A percentile compares a stretch with the other conserved stretches of the same genome.
Evolutionary conservation across 179 eudicot species (phyloP).

Genomic region (Gypsophila paniculata): DNA sequence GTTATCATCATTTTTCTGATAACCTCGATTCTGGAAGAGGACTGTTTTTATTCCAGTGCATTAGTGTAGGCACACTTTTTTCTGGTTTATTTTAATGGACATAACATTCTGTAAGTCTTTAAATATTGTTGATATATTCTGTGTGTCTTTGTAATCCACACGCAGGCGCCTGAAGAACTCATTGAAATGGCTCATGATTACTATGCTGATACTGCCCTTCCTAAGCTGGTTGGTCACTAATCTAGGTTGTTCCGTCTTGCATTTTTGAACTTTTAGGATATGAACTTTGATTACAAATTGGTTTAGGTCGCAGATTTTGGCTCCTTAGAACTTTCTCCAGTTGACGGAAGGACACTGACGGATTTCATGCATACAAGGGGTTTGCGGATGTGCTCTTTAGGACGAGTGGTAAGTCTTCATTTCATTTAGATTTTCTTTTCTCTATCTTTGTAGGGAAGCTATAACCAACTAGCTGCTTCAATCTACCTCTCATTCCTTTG

Average conservation of each 20-base stretch:
- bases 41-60: neutral
- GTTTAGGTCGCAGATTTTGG: constrained; percentile 87
- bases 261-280: constrained; percentile 9
- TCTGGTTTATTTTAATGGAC: neutral
- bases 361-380: constrained; percentile 99
- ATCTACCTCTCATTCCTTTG: constrained; percentile 4
- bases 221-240: constrained; percentile 62
- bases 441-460: neutral
- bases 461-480: neutral
- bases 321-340: constrained; percentile 98
- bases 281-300: constrained; percentile 6
- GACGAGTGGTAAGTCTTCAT: constrained; percentile 64
- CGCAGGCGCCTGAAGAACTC: constrained; percentile 80
- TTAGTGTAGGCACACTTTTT: neutral
- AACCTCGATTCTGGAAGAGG: neutral
- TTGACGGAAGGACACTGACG: constrained; percentile 92
- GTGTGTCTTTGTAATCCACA: constrained; percentile 15
- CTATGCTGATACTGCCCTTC: constrained; percentile 85
- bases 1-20: neutral
- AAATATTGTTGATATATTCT: neutral
- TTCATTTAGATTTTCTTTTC: neutral
- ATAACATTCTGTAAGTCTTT: neutral
- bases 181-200: constrained; percentile 61
- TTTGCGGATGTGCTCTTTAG: constrained; percentile 76
- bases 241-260: neutral